phyloP scores from a whole-genome alignment of 371 early-diverging fungal species.

The Fennellomyces sp. region DNA sequence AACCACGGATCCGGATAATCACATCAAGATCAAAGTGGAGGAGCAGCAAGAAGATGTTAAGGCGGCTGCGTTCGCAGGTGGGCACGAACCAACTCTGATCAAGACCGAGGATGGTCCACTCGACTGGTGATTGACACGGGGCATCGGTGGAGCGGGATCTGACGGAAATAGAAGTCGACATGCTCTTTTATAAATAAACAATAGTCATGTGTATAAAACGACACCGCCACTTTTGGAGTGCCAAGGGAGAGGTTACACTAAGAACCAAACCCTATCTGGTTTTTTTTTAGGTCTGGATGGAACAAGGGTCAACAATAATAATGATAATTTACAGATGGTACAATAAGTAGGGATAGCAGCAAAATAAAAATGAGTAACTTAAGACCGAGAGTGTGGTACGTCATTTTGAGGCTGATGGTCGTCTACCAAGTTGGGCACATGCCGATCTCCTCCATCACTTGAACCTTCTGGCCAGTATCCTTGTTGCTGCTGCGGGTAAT shows the following conservation, averaged over 20 bases:
- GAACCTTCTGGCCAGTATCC: slow-evolving; percentile 11
- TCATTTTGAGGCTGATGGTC: not conserved
- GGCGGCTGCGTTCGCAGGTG: slow-evolving; percentile 1
- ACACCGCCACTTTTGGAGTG: too few relatives aligned
- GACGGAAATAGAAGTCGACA: not conserved
- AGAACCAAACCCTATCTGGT: too few relatives aligned
- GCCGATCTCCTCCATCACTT: slow-evolving; percentile 8
- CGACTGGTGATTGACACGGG: slow-evolving; percentile 10
- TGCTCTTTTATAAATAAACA: not conserved
- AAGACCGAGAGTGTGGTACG: slow-evolving; percentile 5
- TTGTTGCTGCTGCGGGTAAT: not conserved
- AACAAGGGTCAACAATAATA: not conserved
- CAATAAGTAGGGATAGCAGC: too few relatives aligned
- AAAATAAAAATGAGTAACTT: not conserved
- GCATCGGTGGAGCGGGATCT: not conserved
- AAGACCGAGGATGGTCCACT: slow-evolving; percentile 7
- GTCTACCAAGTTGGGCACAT: slow-evolving; percentile 12
- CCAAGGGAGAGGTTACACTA: not conserved
- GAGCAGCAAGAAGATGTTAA: slow-evolving; percentile 3
- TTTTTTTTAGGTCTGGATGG: too few relatives aligned
- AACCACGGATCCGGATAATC: not conserved
- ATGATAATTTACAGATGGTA: too few relatives aligned
- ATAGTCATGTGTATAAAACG: not conserved
- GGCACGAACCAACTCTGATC: not conserved
- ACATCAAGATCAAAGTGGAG: not conserved